phyloP scores from a whole-genome alignment of 2,329 filamentous ascomycete genomes.

The Stenocarpella maydis region DNA sequence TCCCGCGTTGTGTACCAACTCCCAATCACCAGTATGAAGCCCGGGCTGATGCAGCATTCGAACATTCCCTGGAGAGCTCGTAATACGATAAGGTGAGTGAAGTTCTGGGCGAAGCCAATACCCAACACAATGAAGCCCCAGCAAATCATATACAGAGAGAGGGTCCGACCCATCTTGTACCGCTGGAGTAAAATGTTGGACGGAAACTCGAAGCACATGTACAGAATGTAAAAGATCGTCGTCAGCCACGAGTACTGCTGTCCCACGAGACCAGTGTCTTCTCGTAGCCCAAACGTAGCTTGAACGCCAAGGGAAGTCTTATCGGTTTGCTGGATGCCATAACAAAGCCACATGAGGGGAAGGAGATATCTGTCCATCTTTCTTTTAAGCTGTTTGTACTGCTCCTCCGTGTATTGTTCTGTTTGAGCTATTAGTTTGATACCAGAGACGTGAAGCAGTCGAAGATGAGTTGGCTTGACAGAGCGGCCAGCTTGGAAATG shows the following conservation, averaged over 20 bases:
- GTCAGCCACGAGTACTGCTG: slow-evolving; percentile 43
- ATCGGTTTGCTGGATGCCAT: slow-evolving; percentile 58
- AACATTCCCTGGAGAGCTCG: slow-evolving; percentile 49
- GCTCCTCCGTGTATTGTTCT: slow-evolving; percentile 46
- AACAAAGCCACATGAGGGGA: slow-evolving; percentile 57
- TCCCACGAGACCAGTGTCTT: slow-evolving; percentile 41
- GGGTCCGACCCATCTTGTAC: slow-evolving; percentile 39
- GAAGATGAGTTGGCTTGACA: too few species aligned
- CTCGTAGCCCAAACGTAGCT: slow-evolving; percentile 48
- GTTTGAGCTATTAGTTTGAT: not conserved
- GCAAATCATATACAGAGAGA: slow-evolving; percentile 42
- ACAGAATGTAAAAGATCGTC: slow-evolving; percentile 47
- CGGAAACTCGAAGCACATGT: slow-evolving; percentile 45
- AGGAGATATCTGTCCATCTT: slow-evolving; percentile 56
- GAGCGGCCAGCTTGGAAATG: not conserved
- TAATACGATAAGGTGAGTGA: slow-evolving; percentile 46
- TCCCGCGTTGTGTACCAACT: slow-evolving; percentile 50
- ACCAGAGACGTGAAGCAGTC: not conserved
- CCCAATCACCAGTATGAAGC: slow-evolving; percentile 49
- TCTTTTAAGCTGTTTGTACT: slow-evolving; percentile 49
- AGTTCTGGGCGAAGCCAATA: slow-evolving; percentile 49
- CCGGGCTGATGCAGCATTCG: slow-evolving; percentile 49
- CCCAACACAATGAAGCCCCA: slow-evolving; percentile 47
- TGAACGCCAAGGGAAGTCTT: slow-evolving; percentile 53
- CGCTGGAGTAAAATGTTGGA: slow-evolving; percentile 44